These are phyloP conservation scores for Curvularia verruculosa DNA, from an alignment of 2,329 filamentous ascomycete genomes.

Conservation along the genomic window DNA sequence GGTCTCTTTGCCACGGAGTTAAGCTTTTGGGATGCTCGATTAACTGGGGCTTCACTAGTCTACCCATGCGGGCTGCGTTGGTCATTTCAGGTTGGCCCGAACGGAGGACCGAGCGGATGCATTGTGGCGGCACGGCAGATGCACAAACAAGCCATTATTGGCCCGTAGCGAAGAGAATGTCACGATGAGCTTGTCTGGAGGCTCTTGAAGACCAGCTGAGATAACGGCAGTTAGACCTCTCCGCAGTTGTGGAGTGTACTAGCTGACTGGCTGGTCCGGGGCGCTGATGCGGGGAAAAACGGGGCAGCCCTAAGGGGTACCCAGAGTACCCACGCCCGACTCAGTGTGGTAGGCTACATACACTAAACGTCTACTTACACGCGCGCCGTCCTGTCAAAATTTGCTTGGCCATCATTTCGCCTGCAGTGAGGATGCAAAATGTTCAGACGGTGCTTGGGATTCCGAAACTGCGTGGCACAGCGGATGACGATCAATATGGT, in stretches of 20 bases:
- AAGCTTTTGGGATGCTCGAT: neutral
- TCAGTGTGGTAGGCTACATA: neutral
- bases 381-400: neutral
- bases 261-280: slow-evolving; percentile 9
- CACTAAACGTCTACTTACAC: neutral
- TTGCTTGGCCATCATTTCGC: neutral
- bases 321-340: neutral
- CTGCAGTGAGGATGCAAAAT: neutral
- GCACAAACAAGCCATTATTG: neutral
- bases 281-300: slow-evolving; percentile 17
- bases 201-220: neutral
- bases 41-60: neutral
- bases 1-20: neutral
- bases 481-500: neutral
- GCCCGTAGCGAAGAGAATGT: neutral
- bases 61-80: slow-evolving; percentile 1
- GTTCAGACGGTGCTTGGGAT: neutral
- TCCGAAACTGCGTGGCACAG: neutral
- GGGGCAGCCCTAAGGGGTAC: neutral
- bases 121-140: slow-evolving; percentile 11
- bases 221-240: neutral
- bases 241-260: slow-evolving; percentile 5
- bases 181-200: neutral
- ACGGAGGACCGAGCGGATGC: neutral
- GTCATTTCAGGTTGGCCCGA: neutral